Evolutionary conservation across 768 basidiomycete genomes (phyloP).

Genomic region (Royoungia palumana): DNA sequence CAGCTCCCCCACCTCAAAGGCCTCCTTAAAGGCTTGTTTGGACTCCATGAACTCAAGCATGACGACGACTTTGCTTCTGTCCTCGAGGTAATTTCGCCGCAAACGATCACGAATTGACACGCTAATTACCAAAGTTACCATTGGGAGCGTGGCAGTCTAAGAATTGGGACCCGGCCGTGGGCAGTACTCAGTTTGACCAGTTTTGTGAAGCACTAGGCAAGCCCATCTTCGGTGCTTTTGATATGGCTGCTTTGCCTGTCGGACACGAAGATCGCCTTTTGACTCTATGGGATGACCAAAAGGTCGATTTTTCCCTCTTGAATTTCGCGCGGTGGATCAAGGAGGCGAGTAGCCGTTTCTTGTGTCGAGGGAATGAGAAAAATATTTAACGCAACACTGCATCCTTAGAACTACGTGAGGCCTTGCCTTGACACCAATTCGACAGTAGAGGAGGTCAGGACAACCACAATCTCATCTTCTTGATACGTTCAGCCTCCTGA

Average conservation of each 20-base stretch:
- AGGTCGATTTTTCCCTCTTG: constrained; percentile 55
- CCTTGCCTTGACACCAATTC: constrained; percentile 46
- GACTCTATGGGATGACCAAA: constrained; percentile 42
- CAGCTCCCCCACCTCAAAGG: constrained; percentile 42
- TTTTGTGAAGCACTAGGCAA: constrained; percentile 61
- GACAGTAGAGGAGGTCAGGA: constrained; percentile 49
- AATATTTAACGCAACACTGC: background rate
- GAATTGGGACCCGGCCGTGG: constrained; percentile 80
- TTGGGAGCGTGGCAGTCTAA: constrained; percentile 77
- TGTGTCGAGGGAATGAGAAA: background rate
- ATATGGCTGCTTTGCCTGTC: constrained; percentile 41
- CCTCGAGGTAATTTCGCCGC: constrained; percentile 45
- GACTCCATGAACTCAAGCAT: constrained; percentile 60
- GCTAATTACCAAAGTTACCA: constrained; percentile 41
- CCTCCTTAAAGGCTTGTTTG: constrained; percentile 72
- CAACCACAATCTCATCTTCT: background rate
- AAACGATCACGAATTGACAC: constrained; percentile 15
- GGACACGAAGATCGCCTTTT: constrained; percentile 49
- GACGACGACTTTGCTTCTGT: constrained; percentile 78
- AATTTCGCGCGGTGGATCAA: constrained; percentile 81
- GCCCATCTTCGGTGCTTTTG: constrained; percentile 34
- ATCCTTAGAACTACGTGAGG: constrained; percentile 48
- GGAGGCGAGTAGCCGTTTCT: constrained; percentile 40
- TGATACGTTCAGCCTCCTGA: background rate
- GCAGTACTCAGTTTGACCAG: constrained; percentile 58